Evolutionary conservation across 176 grass and related monocot species (phyloP), one percentile per base, ranked within the genome.

Genomic region (Triticum monococcum): DNA sequence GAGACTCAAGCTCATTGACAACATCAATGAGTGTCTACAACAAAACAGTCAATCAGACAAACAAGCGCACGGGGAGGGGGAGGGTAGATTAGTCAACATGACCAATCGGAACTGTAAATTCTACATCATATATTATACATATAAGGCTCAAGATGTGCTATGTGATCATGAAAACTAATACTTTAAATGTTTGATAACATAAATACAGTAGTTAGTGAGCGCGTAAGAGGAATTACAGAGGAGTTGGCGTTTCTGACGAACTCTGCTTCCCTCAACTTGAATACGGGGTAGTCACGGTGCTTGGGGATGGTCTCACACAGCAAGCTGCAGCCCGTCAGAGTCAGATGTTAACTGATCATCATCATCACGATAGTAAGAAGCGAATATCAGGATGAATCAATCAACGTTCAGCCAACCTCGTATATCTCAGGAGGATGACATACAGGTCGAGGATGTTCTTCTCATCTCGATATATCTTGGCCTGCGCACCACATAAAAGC

Each of bases 381-480:
- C 33, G 9, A 81, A 81, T 77, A 73, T 60, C 68, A 75, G 57
- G 30, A 86, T 64, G 35, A 64, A 73, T 52, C 46, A 22, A 77
- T 68, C n/a, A 86, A 80, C 23, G n/a, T 31, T 32, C 68, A 89
- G 6, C 33, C 37, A 43, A 89, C 97, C 97, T 99, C 61, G 97
- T 94, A 80, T 90, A 99, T 90, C 97, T 91, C 56, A 99, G 78
- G 28, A 98, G 94, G 59, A 98, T 98, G 40, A 96, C 95, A 64
- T 98, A 98, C 45, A 98, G 83, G 84, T 98, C 97, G 64, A 98
- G 91, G 57, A 96, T 48, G 80, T 98, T 98, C 73, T 86, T 91
- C 90, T 98, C 97, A 24, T 98, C 92, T 17, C 97, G 86, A 64
- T 98, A 96, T 84, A 98, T 98, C 71, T 84, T 92, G 83, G 97